Conservation (phyloP, 2,329 filamentous ascomycete genomes). For the Trichoderma pleuroti region DNA sequence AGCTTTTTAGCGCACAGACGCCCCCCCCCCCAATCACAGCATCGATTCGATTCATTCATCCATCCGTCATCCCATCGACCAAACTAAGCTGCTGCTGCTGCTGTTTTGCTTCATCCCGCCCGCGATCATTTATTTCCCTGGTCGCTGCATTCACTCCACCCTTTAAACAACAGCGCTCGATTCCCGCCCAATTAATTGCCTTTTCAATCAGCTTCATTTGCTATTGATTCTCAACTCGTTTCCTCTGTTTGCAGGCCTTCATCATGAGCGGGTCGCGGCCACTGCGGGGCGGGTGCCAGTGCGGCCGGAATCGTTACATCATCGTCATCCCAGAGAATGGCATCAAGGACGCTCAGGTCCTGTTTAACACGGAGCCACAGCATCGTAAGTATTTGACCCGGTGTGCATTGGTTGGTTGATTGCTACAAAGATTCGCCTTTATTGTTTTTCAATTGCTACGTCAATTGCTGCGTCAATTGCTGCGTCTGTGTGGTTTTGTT, state of each 20-base stretch:
- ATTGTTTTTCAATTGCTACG: too few relatives aligned
- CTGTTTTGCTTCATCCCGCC: not conserved
- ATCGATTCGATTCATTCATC: not conserved
- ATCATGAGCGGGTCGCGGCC: constrained; percentile 49
- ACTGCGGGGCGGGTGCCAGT: constrained; percentile 76
- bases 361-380: constrained; percentile 67
- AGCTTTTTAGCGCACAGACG: not conserved
- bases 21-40: not conserved
- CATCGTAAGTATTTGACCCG: constrained; percentile 60
- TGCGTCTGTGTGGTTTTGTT: not conserved
- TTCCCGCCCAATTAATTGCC: not conserved
- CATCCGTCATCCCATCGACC: not conserved
- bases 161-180: not conserved
- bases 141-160: not conserved
- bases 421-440: not conserved
- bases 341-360: constrained; percentile 58
- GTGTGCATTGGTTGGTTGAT: not conserved
- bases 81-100: not conserved
- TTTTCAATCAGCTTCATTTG: not conserved
- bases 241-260: not conserved
- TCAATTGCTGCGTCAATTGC: too few relatives aligned
- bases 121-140: constrained; percentile 2
- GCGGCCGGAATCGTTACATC: constrained; percentile 79
- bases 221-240: not conserved
- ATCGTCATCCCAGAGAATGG: constrained; percentile 63